Percentiles rank a stretch among this genome's conserved stretches.
These are phyloP conservation scores for Tricholoma sp. DNA, from an alignment of 768 basidiomycete species.

Conservation along the genomic window DNA sequence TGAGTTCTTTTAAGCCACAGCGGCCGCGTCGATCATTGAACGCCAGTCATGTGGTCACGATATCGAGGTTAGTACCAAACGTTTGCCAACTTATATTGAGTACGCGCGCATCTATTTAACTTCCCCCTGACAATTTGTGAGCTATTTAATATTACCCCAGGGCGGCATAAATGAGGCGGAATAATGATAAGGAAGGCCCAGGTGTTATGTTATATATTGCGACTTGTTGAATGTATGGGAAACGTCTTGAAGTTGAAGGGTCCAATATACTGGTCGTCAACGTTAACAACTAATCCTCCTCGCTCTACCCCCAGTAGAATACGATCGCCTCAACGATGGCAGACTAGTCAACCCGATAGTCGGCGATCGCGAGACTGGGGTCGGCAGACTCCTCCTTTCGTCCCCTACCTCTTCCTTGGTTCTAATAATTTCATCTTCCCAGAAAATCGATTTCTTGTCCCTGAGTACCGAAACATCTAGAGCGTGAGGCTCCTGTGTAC, in stretches of 20 bases:
- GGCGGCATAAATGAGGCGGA: not conserved
- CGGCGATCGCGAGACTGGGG: not conserved
- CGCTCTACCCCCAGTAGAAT: not conserved
- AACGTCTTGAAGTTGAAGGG: too few species aligned
- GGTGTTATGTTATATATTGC: not conserved
- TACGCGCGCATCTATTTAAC: too few species aligned
- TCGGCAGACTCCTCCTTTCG: not conserved
- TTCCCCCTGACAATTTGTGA: too few species aligned
- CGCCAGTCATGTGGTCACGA: not conserved
- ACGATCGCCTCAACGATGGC: not conserved
- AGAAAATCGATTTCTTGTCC: constrained; percentile 1
- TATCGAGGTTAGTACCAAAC: too few species aligned
- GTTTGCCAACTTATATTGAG: too few species aligned
- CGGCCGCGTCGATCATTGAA: not conserved
- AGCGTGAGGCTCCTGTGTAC: not conserved
- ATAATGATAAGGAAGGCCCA: not conserved
- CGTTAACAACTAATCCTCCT: constrained; percentile 4
- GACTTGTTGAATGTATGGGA: not conserved
- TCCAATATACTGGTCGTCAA: not conserved
- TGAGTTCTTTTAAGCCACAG: too few species aligned
- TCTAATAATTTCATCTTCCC: constrained; percentile 6
- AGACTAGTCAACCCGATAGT: not conserved
- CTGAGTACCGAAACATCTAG: not conserved
- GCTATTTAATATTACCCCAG: not conserved
- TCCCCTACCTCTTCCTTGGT: not conserved